These are phyloP conservation scores for Delonix regia DNA, from an alignment of 306 rosid genomes.

Conservation along the genomic window DNA sequence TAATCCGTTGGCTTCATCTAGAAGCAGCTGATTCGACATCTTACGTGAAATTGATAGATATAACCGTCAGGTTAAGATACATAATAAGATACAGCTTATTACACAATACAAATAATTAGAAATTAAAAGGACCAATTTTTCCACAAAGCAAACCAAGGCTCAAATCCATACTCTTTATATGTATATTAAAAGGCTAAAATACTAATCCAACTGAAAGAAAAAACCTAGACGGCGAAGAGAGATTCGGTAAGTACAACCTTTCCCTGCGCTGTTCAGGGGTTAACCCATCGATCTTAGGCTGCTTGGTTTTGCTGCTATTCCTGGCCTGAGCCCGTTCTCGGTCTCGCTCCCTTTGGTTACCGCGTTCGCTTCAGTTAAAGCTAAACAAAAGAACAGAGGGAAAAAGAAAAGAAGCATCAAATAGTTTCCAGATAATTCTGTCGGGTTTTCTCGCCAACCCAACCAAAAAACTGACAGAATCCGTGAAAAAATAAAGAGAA, in stretches of 20 bases:
- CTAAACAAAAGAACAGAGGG: conserved; percentile 25
- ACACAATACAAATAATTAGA: no score
- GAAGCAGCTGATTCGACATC: not conserved
- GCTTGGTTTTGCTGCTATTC: conserved; percentile 41
- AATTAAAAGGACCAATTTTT: not conserved
- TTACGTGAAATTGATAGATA: not conserved
- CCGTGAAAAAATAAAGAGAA: not conserved
- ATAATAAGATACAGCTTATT: no score
- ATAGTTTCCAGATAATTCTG: not conserved
- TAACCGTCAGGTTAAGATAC: no score
- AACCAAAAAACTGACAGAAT: not conserved
- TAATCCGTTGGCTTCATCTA: not conserved
- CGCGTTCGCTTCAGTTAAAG: conserved; percentile 78
- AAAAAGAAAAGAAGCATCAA: not conserved
- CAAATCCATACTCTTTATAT: no score
- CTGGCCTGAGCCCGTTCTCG: conserved; percentile 83
- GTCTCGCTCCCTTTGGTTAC: conserved; percentile 72
- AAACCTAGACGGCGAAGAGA: not conserved
- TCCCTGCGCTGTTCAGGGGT: conserved; percentile 83
- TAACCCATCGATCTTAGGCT: conserved; percentile 61
- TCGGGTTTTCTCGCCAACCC: not conserved
- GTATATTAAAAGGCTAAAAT: not conserved
- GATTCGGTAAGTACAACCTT: conserved; percentile 43
- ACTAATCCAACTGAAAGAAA: not conserved
- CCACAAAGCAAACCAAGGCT: not conserved